Base-by-base conservation (phyloP, 306 rosid species). In the Pachyrhizus erosus region DNA sequence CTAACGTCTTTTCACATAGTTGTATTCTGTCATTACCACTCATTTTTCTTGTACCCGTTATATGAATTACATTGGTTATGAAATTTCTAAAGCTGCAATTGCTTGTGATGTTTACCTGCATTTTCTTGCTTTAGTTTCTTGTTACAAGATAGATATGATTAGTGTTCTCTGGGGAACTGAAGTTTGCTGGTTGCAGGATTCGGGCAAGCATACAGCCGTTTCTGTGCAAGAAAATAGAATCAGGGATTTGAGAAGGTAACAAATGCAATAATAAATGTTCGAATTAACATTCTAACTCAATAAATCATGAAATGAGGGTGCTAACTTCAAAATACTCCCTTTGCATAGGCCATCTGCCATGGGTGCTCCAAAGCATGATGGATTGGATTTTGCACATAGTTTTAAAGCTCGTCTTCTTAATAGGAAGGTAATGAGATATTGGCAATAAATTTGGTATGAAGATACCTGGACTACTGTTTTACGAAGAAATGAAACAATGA, bases 321-420 rank as follows among this genome's bases (percentile, higher is more conserved):
- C 85, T 87, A 65, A 84, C 88, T 80, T 65, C 27, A 39, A 37
- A 34, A 69, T 79, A 60, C 61, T 15, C 52, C 75, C 72, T 79
- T 61, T 84, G 57, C 57, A 23, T 76, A 93, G 99, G 82, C 91
- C 98, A 86, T 92, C 68, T 77, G 85, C 87, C 46, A 77, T 65
- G 62, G 85, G 80, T 75, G 79, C 85, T 81, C 79, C 64, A 80
- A 89, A 87, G 88, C 84, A 80, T 54, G 91, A 86, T 80, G 91
- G 87, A 70, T 69, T 74, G 77, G 88, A 84, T 73, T 82, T 76
- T 70, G 31, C 76, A 17, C 86, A 86, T 49, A 85, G 61, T 73
- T 93, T 96, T 82, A 96, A 92, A 89, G 97, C 98, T 54, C 89
- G 85, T 31, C 93, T 92, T 72, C 90, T 93, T 33, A 90, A 91